Evolutionary conservation across 805 yeast species (phyloP).

Genomic region (Saccharomycopsis oosterbeekiorum): DNA sequence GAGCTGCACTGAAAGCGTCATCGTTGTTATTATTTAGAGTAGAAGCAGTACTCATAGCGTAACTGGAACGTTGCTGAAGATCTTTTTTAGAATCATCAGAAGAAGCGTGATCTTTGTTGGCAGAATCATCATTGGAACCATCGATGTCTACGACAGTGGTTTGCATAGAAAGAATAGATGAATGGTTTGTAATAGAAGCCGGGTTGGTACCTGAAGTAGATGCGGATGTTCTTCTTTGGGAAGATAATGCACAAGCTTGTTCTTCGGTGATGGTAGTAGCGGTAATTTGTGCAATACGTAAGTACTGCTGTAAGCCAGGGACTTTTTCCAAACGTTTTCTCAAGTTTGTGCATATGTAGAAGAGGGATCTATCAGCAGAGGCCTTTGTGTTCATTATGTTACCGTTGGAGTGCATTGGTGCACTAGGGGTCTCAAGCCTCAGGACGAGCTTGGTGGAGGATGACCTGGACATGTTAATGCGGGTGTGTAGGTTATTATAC

Average conservation of each 20-base stretch:
- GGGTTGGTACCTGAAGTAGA: background rate
- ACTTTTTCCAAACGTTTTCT: slow-evolving; percentile 46
- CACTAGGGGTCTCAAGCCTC: slow-evolving; percentile 28
- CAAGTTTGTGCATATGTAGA: slow-evolving; percentile 52
- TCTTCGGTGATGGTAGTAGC: slow-evolving; percentile 66
- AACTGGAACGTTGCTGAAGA: slow-evolving; percentile 16
- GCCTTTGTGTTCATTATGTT: slow-evolving; percentile 56
- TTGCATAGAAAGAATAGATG: background rate
- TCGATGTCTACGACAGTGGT: slow-evolving; percentile 10
- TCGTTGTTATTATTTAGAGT: slow-evolving; percentile 21
- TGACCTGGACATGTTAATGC: slow-evolving; percentile 3
- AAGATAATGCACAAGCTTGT: slow-evolving; percentile 45
- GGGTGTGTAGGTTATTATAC: too few relatives aligned
- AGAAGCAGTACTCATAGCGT: slow-evolving; percentile 9
- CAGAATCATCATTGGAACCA: slow-evolving; percentile 27
- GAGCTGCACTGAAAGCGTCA: slow-evolving; percentile 25
- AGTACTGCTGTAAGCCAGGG: slow-evolving; percentile 59
- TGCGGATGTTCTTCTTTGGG: slow-evolving; percentile 21
- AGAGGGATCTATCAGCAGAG: slow-evolving; percentile 55
- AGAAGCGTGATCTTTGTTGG: slow-evolving; percentile 16
- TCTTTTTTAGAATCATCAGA: slow-evolving; percentile 18
- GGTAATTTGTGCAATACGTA: slow-evolving; percentile 50
- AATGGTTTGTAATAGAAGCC: background rate
- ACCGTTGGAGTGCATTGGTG: slow-evolving; percentile 35
- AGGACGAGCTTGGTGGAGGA: slow-evolving; percentile 12